Evolutionary conservation across 176 grass and related monocot species (phyloP).

Genomic region (Eragrostis nindensis): DNA sequence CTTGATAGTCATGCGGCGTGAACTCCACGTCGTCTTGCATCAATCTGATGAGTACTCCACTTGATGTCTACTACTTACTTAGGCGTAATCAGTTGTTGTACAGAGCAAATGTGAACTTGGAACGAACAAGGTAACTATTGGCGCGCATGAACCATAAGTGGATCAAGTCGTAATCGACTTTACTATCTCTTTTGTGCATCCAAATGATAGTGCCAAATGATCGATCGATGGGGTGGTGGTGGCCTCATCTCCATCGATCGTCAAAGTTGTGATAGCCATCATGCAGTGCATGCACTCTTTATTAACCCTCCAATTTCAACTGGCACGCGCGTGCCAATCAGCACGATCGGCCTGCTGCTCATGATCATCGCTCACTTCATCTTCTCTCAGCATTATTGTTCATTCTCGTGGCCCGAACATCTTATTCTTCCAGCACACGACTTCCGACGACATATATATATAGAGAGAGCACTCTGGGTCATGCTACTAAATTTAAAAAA

Average conservation of each 20-base stretch:
- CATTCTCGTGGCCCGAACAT: no score
- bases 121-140: no score
- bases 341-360: constrained; percentile 2
- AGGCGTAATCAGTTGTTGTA: no score
- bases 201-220: constrained; percentile 26
- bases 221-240: not conserved
- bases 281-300: not conserved
- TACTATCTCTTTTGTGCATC: not conserved
- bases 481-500: no score
- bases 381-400: no score
- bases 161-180: not conserved
- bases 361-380: not conserved
- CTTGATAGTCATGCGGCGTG: no score
- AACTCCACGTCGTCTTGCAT: no score
- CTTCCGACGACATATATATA: no score
- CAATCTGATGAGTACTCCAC: no score
- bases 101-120: no score
- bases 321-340: not conserved
- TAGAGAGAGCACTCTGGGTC: no score
- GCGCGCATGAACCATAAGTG: constrained; percentile 16
- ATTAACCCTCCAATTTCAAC: not conserved
- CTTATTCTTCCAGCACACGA: not conserved
- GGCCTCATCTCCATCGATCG: not conserved
- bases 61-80: no score
- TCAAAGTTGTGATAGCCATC: not conserved